Evolutionary conservation across 106 monocot genomes (phyloP).

Genomic region (Apostasia shenzhenica): DNA sequence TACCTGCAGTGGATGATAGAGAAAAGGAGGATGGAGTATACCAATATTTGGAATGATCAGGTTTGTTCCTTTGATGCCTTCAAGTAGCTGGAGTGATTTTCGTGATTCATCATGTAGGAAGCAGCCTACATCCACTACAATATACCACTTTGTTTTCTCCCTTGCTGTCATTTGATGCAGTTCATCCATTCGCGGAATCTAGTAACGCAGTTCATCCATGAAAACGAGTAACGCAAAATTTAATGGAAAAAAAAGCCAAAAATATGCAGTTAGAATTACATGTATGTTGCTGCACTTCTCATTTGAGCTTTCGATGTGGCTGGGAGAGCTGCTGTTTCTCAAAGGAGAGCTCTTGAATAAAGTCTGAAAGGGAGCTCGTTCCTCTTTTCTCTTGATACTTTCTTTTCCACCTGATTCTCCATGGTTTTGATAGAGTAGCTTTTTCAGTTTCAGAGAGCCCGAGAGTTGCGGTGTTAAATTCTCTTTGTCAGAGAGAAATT

Average conservation of each 20-base stretch:
- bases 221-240: not conserved
- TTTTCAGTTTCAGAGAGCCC: conserved; percentile 10
- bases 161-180: conserved; percentile 8
- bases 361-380: conserved; percentile 35
- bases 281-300: not conserved
- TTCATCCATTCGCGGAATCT: conserved; percentile 13
- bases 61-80: conserved; percentile 82
- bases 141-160: conserved; percentile 64
- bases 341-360: conserved; percentile 23
- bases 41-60: conserved; percentile 85
- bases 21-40: conserved; percentile 10
- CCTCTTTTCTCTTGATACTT: conserved; percentile 19
- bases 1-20: not conserved
- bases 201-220: conserved; percentile 5
- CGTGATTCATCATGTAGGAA: conserved; percentile 68
- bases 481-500: conserved; percentile 21
- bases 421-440: conserved; percentile 3
- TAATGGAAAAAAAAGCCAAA: not conserved
- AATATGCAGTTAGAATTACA: not conserved
- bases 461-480: conserved; percentile 23
- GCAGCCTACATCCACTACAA: conserved; percentile 68
- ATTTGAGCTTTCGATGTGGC: not conserved
- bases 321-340: conserved; percentile 4
- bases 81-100: conserved; percentile 63
- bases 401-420: conserved; percentile 12